phyloP scores from a whole-genome alignment of 2,329 filamentous ascomycete species.

The Xylariaceae sp. region DNA sequence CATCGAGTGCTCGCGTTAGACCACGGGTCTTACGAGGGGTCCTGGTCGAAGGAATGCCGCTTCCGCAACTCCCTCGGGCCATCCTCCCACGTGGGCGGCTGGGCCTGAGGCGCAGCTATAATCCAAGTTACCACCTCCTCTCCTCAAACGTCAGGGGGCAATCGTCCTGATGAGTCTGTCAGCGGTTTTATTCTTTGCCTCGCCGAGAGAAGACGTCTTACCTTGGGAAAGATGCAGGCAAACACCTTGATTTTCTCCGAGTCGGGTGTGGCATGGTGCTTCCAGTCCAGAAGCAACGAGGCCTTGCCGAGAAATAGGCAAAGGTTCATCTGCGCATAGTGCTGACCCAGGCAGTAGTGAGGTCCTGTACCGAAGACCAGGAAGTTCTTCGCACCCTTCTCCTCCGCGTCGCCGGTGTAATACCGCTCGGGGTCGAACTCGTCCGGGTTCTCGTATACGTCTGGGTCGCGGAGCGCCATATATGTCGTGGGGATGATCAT shows the following conservation, averaged over 20 bases:
- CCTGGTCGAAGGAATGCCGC: no score
- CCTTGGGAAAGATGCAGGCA: conserved; percentile 95
- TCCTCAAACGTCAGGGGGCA: conserved; percentile 68
- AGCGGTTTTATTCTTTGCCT: conserved; percentile 13
- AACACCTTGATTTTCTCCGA: conserved; percentile 98
- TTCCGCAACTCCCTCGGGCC: no score
- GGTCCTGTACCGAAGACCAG: conserved; percentile 92
- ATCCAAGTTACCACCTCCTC: conserved; percentile 38
- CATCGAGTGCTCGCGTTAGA: no score
- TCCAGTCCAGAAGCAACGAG: conserved; percentile 79
- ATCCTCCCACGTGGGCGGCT: no score
- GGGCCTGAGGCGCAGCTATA: not conserved
- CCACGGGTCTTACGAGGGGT: no score
- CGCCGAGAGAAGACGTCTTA: conserved; percentile 34
- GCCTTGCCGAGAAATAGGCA: conserved; percentile 88
- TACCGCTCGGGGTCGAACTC: conserved; percentile 85
- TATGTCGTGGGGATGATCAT: conserved; percentile 95
- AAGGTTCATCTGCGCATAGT: conserved; percentile 82
- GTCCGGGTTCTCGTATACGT: conserved; percentile 86
- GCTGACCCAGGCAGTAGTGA: conserved; percentile 93
- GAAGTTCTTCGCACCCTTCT: conserved; percentile 85
- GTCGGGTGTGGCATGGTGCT: conserved; percentile 71
- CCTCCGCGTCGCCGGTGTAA: conserved; percentile 82
- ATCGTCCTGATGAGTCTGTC: conserved; percentile 55
- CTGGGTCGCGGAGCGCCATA: conserved; percentile 82